phyloP scores from a whole-genome alignment of 257 asterid genomes.

The Forsythia suspensa region DNA sequence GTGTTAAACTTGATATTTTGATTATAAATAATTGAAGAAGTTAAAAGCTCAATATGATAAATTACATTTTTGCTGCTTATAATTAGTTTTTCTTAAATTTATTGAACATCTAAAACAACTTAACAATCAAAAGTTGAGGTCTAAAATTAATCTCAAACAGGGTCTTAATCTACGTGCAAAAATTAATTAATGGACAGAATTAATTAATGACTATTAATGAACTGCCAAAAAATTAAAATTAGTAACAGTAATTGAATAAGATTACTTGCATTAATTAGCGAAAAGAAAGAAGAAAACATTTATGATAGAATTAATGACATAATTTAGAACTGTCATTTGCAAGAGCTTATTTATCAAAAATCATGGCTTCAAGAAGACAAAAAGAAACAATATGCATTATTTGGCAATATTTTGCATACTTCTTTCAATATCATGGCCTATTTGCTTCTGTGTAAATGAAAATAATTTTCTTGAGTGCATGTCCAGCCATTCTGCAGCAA shows the following conservation, averaged over 20 bases:
- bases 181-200: too few relatives aligned
- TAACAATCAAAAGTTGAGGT: too few relatives aligned
- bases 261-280: not conserved
- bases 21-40: too few relatives aligned
- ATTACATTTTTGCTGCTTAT: too few relatives aligned
- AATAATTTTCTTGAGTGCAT: slow-evolving; percentile 30
- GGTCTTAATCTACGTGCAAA: not conserved
- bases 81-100: too few relatives aligned
- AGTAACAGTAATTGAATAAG: too few relatives aligned
- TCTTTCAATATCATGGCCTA: not conserved
- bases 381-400: not conserved
- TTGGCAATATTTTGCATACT: not conserved
- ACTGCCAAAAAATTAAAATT: not conserved
- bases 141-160: too few relatives aligned
- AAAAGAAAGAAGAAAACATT: not conserved
- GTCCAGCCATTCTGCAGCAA: slow-evolving; percentile 23
- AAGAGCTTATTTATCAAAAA: not conserved
- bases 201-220: not conserved
- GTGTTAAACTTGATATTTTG: too few relatives aligned
- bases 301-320: not conserved
- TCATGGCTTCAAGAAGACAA: not conserved
- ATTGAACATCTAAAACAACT: too few relatives aligned
- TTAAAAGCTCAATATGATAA: too few relatives aligned
- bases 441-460: not conserved
- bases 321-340: not conserved